Evolutionary conservation across 768 basidiomycete species (phyloP).

Genomic region (Nidula microcarpa): DNA sequence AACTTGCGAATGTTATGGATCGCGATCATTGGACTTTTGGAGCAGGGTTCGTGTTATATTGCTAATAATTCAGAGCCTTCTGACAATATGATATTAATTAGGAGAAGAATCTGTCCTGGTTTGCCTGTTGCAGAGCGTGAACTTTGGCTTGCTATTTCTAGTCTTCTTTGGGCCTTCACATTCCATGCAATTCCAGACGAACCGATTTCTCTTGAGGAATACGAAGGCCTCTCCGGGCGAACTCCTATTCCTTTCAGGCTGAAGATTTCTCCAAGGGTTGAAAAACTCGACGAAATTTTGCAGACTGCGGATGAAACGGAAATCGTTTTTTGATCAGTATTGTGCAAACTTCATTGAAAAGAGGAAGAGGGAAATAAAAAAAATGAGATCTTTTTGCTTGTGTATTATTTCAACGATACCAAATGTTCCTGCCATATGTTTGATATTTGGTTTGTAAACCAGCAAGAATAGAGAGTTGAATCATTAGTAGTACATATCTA

Average conservation of each 20-base stretch:
- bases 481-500: no score
- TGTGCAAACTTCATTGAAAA: no score
- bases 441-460: no score
- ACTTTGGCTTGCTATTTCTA: conserved; percentile 40
- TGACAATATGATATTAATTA: conserved; percentile 3
- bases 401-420: no score
- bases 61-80: not conserved
- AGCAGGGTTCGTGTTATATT: conserved; percentile 28
- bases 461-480: no score
- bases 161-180: conserved; percentile 43
- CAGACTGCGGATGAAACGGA: not conserved
- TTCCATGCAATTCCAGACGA: conserved; percentile 36
- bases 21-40: conserved; percentile 50
- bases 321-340: no score
- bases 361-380: no score
- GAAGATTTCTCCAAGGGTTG: conserved; percentile 16
- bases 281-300: not conserved
- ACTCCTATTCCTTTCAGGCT: conserved; percentile 39
- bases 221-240: conserved; percentile 44
- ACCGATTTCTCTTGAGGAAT: conserved; percentile 42
- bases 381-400: no score
- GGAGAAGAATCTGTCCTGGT: conserved; percentile 38
- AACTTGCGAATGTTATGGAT: conserved; percentile 31
- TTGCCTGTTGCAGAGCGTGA: conserved; percentile 42
- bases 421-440: no score